Base-by-base conservation (phyloP, 441 rosid genomes). In the Bocquillonia castaneifolia region DNA sequence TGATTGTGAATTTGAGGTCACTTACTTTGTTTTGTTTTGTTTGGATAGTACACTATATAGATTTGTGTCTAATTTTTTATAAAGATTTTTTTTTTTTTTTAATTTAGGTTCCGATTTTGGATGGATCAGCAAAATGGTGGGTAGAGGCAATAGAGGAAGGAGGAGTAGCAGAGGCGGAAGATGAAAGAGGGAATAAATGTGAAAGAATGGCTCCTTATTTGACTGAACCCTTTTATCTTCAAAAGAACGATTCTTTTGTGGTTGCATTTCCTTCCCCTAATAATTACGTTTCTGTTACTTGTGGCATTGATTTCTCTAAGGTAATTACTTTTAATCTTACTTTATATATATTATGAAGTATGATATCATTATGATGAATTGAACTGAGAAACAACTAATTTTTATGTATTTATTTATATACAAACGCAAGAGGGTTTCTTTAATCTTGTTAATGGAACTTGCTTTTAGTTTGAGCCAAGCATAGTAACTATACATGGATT, bases 31-130 rank as follows among this genome's bases (percentile, higher is more conserved):
- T n/a, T n/a, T n/a, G n/a, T n/a, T n/a, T n/a, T n/a, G n/a, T n/a
- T n/a, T n/a, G n/a, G n/a, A n/a, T n/a, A n/a, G n/a, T n/a, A n/a
- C n/a, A n/a, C n/a, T n/a, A n/a, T n/a, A n/a, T n/a, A n/a, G n/a
- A n/a, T n/a, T n/a, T n/a, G n/a, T n/a, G n/a, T n/a, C n/a, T n/a
- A n/a, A n/a, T 20, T n/a, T 36, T 10, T 12, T 34, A 14, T 13
- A 0, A 74, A 39, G 12, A 51, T 47, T 1, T 50, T n/a, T n/a
- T n/a, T n/a, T n/a, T n/a, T n/a, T n/a, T n/a, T n/a, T n/a, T n/a
- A n/a, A n/a, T n/a, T n/a, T n/a, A 88, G 97, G 89, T 91, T 77
- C 98, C 97, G 22, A 82, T 91, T 69, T 79, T 88, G 63, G 96
- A 93, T 80, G 98, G 96, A 14, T 93, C 97, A 61, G 97, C 98